Base-by-base conservation (phyloP, 2,329 filamentous ascomycete genomes). In the Cladosporium sp. region DNA sequence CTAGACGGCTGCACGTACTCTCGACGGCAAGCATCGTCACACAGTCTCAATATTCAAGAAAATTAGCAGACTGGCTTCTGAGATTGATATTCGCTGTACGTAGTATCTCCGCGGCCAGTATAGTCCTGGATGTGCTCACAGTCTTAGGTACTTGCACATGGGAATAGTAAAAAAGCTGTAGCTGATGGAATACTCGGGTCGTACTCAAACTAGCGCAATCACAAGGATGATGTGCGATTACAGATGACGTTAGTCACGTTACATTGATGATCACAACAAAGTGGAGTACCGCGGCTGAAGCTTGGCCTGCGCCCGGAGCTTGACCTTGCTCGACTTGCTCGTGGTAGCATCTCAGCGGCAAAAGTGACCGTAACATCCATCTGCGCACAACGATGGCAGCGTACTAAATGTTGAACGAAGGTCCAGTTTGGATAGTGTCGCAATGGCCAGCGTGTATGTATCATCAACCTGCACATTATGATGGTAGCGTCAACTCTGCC, bases 241-340 rank as follows among this genome's bases (percentile, higher is more conserved):
- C 51, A 55, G 51, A 64, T 64, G 61, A 64, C 61, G 61, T 59
- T 41, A 11, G 52, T 32, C n/a, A 30, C 52, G 34, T 55, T 64
- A 54, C 61, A 57, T 63, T 34, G 15, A 38, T n/a, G 28, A 32
- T 2, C 51, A 32, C 30, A 32, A 10, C 30, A 32, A 54, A 54
- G 26, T 36, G 30, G 30, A 32, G 30, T 52, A 62, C 47, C 59
- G 47, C 47, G 60, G 60, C 34, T 54, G 60, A 63, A 63, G 60
- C 49, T 63, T 63, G 14, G 21, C 32, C 12, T 44, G 38, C 32
- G 44, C 47, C 47, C 47, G 36, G 61, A 55, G 61, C 61, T 64
- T 55, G 49, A 32, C 47, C 49, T 14, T 28, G 47, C 36, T 41
- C 14, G 14, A 15, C 34, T 15, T 36, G 34, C 34, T 36, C 34